These are phyloP conservation scores for Limonium bicolor DNA, from an alignment of 148 eudicot species.

Conservation along the genomic window DNA sequence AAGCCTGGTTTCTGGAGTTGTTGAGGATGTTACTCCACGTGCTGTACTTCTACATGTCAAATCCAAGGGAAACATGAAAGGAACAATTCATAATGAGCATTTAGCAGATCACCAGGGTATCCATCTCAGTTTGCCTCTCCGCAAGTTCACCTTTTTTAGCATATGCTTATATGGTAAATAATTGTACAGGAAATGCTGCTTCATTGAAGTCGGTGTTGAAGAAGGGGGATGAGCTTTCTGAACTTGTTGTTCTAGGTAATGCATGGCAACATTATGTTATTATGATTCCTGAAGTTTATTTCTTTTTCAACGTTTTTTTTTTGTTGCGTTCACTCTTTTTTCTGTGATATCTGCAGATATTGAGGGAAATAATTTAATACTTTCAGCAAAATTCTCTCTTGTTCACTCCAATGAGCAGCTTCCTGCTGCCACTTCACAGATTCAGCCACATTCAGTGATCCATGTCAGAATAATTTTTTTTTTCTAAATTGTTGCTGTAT, in stretches of 20 bases:
- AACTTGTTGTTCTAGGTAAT: constrained; percentile 72
- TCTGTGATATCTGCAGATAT: constrained; percentile 39
- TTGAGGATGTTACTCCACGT: constrained; percentile 53
- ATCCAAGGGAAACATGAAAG: constrained; percentile 47
- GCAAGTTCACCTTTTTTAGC: no score
- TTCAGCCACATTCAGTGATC: constrained; percentile 41
- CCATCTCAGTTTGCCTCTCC: background rate
- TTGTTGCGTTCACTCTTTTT: background rate
- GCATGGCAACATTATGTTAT: background rate
- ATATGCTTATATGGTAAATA: constrained; percentile 5
- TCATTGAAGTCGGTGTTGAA: constrained; percentile 46
- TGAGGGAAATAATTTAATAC: constrained; percentile 60
- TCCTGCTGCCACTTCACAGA: constrained; percentile 47
- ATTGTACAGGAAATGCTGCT: constrained; percentile 41
- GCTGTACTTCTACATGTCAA: constrained; percentile 37
- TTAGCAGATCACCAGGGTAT: constrained; percentile 81
- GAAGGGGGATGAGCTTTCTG: constrained; percentile 75
- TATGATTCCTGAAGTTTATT: background rate
- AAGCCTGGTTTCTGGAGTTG: constrained; percentile 74
- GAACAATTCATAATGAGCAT: constrained; percentile 70
- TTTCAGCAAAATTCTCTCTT: constrained; percentile 77
- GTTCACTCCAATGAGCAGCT: constrained; percentile 45
- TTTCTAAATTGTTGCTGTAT: no score
- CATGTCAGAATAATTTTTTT: constrained; percentile 28
- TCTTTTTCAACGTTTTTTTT: background rate